Evolutionary conservation across 2,329 filamentous ascomycete species (phyloP).

Genomic region (Calonectria pauciramosa): DNA sequence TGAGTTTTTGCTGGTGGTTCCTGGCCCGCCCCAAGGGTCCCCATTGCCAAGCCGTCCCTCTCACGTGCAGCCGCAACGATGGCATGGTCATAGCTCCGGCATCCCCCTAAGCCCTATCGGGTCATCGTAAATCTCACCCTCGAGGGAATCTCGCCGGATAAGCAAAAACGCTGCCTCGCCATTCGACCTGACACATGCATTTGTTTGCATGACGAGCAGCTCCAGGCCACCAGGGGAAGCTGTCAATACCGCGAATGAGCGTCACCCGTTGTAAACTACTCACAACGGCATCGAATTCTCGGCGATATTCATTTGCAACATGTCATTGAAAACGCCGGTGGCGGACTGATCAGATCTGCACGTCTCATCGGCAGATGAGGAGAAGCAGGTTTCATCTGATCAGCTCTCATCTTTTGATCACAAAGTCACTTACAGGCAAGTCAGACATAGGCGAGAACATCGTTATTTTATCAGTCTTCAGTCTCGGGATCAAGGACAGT

Average conservation of each 20-base stretch:
- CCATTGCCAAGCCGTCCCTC: constrained; percentile 28
- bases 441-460: constrained; percentile 11
- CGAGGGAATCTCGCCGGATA: constrained; percentile 27
- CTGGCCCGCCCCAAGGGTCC: not conserved
- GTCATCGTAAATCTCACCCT: constrained; percentile 24
- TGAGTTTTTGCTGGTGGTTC: not conserved
- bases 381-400: not conserved
- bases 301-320: not conserved
- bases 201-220: constrained; percentile 29
- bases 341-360: not conserved
- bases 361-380: constrained; percentile 11
- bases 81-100: constrained; percentile 49
- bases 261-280: constrained; percentile 34
- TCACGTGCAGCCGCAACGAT: constrained; percentile 40
- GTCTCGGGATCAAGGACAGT: constrained; percentile 79
- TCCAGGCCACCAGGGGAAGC: constrained; percentile 20
- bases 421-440: not conserved
- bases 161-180: constrained; percentile 20
- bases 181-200: constrained; percentile 41
- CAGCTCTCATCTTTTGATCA: not conserved
- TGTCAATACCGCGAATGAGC: constrained; percentile 29
- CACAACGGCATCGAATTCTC: constrained; percentile 10
- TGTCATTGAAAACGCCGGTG: constrained; percentile 1
- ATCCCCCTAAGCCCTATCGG: constrained; percentile 44
- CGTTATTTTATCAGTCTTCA: constrained; percentile 48